Percentiles rank a stretch among this genome's conserved stretches.
These are phyloP conservation scores for Solanum sejunctum DNA, from an alignment of 257 asterid genomes.

Conservation along the genomic window DNA sequence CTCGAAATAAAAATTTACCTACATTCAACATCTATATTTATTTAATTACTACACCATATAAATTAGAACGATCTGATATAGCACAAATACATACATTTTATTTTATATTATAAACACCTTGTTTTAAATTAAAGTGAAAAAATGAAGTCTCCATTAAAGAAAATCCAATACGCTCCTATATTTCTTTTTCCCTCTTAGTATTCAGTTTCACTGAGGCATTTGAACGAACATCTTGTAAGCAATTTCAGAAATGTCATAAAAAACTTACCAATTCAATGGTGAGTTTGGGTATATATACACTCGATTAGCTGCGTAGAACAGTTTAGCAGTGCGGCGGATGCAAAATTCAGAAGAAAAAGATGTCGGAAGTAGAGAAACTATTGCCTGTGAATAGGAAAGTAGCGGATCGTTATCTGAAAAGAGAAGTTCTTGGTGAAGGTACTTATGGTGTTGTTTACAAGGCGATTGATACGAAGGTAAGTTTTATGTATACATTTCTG, in stretches of 20 bases:
- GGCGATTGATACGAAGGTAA: constrained; percentile 92
- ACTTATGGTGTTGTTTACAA: constrained; percentile 94
- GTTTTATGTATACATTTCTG: neutral
- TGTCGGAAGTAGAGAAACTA: neutral
- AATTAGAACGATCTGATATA: neutral
- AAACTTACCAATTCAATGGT: neutral
- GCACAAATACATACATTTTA: neutral
- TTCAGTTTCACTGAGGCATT: neutral
- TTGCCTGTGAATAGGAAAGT: constrained; percentile 36
- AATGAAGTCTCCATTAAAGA: neutral
- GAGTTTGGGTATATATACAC: neutral
- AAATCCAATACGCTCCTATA: neutral
- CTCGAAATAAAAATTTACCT: neutral
- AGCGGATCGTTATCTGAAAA: constrained; percentile 83
- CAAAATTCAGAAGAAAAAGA: neutral
- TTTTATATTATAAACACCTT: neutral
- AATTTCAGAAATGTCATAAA: neutral
- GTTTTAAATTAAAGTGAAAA: neutral
- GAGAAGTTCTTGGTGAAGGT: constrained; percentile 88
- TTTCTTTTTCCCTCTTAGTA: rapidly evolving
- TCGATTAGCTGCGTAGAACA: neutral
- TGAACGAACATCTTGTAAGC: neutral
- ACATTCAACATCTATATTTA: neutral
- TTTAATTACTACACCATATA: neutral
- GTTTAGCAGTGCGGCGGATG: neutral